phyloP scores from a whole-genome alignment of 2,329 filamentous ascomycete genomes.

The Alternaria sp. region DNA sequence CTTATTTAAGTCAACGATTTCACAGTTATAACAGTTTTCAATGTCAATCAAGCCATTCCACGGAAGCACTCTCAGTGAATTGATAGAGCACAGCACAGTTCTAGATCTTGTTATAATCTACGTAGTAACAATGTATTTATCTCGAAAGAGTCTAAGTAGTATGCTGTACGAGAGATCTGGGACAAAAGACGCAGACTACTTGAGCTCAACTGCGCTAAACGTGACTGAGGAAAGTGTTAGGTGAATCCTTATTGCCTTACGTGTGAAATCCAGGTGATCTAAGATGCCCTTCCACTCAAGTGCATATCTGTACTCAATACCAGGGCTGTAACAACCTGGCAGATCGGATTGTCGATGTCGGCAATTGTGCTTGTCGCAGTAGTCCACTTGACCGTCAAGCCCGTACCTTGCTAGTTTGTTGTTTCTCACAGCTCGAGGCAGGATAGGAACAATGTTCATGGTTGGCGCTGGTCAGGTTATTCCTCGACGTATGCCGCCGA shows the following conservation, averaged over 20 bases:
- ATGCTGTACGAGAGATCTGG: not conserved
- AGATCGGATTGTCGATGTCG: not conserved
- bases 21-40: not conserved
- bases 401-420: not conserved
- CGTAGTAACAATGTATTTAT: not conserved
- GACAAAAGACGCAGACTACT: not conserved
- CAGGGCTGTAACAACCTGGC: not conserved
- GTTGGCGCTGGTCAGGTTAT: too few species aligned
- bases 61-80: not conserved
- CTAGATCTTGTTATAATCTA: not conserved
- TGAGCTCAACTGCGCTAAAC: not conserved
- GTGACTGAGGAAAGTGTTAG: not conserved
- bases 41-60: not conserved
- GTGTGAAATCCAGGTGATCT: not conserved
- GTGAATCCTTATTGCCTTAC: not conserved
- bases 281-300: not conserved
- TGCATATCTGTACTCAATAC: not conserved
- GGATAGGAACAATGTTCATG: too few species aligned
- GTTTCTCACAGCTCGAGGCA: not conserved
- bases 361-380: not conserved
- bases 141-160: not conserved
- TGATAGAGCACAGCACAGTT: not conserved
- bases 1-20: not conserved
- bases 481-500: too few species aligned
- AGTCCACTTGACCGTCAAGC: not conserved